These are phyloP conservation scores for Teratosphaeria nubilosa DNA, from an alignment of 2,329 filamentous ascomycete genomes.

Conservation along the genomic window DNA sequence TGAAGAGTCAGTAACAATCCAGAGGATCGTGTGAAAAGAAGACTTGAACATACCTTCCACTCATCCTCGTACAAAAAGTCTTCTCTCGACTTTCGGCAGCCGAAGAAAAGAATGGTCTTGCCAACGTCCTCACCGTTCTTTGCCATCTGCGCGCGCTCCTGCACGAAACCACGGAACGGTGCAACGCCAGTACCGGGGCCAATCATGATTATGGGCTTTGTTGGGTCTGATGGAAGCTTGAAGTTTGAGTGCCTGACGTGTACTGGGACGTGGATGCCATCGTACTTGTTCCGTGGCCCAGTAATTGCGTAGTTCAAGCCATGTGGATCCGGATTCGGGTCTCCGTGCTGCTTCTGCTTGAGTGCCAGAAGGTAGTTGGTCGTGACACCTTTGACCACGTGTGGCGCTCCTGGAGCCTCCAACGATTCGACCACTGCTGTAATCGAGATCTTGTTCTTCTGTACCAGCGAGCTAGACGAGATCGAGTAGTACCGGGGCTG, in stretches of 20 bases:
- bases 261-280: constrained; percentile 87
- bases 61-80: constrained; percentile 89
- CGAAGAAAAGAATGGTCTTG: constrained; percentile 85
- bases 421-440: constrained; percentile 89
- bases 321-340: constrained; percentile 69
- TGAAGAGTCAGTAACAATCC: constrained; percentile 6
- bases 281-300: constrained; percentile 93
- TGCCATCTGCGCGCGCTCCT: constrained; percentile 79
- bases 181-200: constrained; percentile 93
- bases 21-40: background rate
- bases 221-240: constrained; percentile 91
- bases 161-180: constrained; percentile 97
- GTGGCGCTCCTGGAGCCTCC: constrained; percentile 62
- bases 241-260: constrained; percentile 98
- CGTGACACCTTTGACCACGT: constrained; percentile 83
- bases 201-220: constrained; percentile 90
- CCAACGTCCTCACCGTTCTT: constrained; percentile 74
- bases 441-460: constrained; percentile 89
- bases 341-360: constrained; percentile 92
- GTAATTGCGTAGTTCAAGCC: constrained; percentile 77
- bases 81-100: constrained; percentile 76
- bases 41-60: constrained; percentile 63
- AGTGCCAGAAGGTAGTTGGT: constrained; percentile 94
- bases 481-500: constrained; percentile 99
- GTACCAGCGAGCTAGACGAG: constrained; percentile 87